phyloP scores from a whole-genome alignment of 2,329 filamentous ascomycete species.

The Fusarium palustre region DNA sequence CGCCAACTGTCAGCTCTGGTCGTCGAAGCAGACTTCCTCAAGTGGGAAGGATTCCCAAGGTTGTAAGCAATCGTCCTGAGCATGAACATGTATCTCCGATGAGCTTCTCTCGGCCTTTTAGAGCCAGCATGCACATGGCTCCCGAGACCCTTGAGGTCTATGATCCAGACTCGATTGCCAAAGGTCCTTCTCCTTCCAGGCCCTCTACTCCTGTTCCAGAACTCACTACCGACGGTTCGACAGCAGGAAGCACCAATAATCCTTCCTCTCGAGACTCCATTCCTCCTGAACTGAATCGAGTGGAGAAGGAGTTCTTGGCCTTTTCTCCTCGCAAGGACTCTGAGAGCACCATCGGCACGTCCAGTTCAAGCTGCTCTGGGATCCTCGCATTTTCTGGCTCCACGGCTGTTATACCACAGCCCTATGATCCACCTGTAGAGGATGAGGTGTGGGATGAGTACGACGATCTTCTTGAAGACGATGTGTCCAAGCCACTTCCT shows the following conservation, averaged over 20 bases:
- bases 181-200: conserved; percentile 60
- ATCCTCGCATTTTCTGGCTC: conserved; percentile 69
- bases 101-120: conserved; percentile 89
- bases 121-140: conserved; percentile 59
- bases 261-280: conserved; percentile 49
- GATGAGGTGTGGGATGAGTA: conserved; percentile 97
- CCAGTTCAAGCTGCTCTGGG: conserved; percentile 73
- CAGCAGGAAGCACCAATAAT: conserved; percentile 49
- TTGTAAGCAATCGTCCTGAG: conserved; percentile 76
- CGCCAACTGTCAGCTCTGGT: conserved; percentile 18
- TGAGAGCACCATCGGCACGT: conserved; percentile 62
- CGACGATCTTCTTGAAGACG: conserved; percentile 84
- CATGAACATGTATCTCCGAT: conserved; percentile 75
- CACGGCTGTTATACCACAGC: conserved; percentile 73
- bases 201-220: conserved; percentile 55
- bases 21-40: conserved; percentile 75
- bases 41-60: conserved; percentile 86
- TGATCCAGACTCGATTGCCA: conserved; percentile 58
- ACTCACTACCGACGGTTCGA: conserved; percentile 52
- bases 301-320: conserved; percentile 73
- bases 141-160: conserved; percentile 47
- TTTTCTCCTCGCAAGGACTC: conserved; percentile 82
- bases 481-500: conserved; percentile 57
- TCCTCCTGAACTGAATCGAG: conserved; percentile 45
- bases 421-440: conserved; percentile 73